These are phyloP conservation scores for Cicer cuneatum DNA, from an alignment of 306 rosid species.

Conservation along the genomic window DNA sequence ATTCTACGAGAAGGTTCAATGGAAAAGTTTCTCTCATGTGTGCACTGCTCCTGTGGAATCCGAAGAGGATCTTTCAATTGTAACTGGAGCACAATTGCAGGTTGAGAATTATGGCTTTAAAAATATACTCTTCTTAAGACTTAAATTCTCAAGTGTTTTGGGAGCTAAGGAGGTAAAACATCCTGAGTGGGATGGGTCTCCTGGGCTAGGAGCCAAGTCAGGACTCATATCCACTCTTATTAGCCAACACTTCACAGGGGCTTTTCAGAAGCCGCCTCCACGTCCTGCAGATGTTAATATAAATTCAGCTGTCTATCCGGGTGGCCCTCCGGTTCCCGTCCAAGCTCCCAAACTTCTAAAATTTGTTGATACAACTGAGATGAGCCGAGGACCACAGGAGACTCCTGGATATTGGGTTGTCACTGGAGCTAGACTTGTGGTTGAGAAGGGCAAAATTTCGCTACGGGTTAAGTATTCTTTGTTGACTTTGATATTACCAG, in stretches of 20 bases:
- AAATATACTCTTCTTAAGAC: constrained; percentile 79
- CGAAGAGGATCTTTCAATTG: constrained; percentile 77
- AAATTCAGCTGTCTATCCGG: constrained; percentile 91
- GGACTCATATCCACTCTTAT: constrained; percentile 94
- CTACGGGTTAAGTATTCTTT: constrained; percentile 84
- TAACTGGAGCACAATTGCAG: constrained; percentile 92
- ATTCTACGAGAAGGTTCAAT: constrained; percentile 91
- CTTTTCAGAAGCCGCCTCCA: constrained; percentile 84
- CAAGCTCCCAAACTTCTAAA: constrained; percentile 89
- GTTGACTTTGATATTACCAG: constrained; percentile 71
- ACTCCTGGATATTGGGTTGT: constrained; percentile 98
- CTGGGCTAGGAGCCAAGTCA: constrained; percentile 82
- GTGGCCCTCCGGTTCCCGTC: constrained; percentile 95
- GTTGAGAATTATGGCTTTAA: constrained; percentile 86
- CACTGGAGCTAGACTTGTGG: constrained; percentile 88
- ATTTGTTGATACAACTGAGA: constrained; percentile 91
- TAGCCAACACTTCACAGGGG: constrained; percentile 88
- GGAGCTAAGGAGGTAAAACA: constrained; percentile 73
- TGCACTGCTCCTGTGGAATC: constrained; percentile 96
- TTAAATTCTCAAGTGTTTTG: constrained; percentile 70
- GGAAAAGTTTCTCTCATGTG: constrained; percentile 97
- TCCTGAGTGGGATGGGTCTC: constrained; percentile 96
- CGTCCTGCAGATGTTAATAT: constrained; percentile 92
- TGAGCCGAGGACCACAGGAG: constrained; percentile 95
- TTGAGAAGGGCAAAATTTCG: constrained; percentile 88